Evolutionary conservation across 1,284 basidiomycete genomes (phyloP).

Genomic region (Irpex sp.): DNA sequence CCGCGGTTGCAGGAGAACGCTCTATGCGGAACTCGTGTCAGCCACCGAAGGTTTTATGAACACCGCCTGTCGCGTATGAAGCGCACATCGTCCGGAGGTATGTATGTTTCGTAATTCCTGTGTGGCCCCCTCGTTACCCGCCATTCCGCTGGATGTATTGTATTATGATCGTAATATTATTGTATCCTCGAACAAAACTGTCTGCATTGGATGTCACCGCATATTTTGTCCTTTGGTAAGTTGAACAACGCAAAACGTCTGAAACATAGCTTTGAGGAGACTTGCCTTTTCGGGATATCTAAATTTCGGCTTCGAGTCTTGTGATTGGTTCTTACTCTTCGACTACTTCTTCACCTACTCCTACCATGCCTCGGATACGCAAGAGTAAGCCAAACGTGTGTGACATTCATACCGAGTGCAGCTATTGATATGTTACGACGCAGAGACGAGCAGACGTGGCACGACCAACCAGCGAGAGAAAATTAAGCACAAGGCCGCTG

Average conservation of each 20-base stretch:
- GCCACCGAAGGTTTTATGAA: neutral
- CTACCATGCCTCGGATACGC: constrained; percentile 70
- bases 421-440: constrained; percentile 3
- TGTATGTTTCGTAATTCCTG: too few species aligned
- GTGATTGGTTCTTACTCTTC: constrained; percentile 5
- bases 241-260: neutral
- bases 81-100: too few species aligned
- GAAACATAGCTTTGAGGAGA: neutral
- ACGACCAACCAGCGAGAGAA: constrained; percentile 74
- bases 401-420: neutral
- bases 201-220: too few species aligned
- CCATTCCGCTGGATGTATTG: neutral
- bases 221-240: neutral
- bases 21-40: too few species aligned
- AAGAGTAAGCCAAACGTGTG: constrained; percentile 49
- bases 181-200: too few species aligned
- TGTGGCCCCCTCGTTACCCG: neutral
- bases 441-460: constrained; percentile 84
- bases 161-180: neutral
- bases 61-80: neutral
- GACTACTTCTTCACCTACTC: neutral
- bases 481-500: constrained; percentile 77
- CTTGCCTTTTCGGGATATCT: neutral
- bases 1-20: too few species aligned
- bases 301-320: constrained; percentile 3